Evolutionary conservation across 352 stramenopile genomes (phyloP).

Genomic region (Phytophthora capsici): DNA sequence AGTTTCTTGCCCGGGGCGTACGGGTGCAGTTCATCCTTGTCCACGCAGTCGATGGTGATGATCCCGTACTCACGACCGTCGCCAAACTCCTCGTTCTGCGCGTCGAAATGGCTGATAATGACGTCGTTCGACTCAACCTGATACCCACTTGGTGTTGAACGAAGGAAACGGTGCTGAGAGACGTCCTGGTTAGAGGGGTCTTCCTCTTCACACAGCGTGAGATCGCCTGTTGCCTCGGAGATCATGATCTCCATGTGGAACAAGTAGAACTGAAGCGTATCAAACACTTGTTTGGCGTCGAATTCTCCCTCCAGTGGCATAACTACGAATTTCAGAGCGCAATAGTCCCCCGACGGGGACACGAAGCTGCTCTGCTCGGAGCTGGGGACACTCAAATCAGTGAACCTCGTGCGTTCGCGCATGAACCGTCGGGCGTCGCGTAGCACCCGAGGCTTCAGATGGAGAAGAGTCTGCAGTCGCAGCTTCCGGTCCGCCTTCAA

Average conservation of each 20-base stretch:
- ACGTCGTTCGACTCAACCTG: constrained; percentile 43
- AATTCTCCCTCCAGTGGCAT: constrained; percentile 29
- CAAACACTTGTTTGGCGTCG: constrained; percentile 32
- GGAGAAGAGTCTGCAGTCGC: constrained; percentile 17
- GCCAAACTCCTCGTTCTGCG: constrained; percentile 31
- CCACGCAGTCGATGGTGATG: constrained; percentile 40
- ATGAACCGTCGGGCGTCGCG: constrained; percentile 36
- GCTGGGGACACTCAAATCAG: constrained; percentile 26
- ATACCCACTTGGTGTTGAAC: constrained; percentile 30
- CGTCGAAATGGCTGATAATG: constrained; percentile 34
- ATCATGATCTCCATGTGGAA: constrained; percentile 52
- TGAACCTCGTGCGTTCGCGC: constrained; percentile 30
- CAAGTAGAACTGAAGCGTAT: constrained; percentile 36
- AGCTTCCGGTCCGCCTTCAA: constrained; percentile 20
- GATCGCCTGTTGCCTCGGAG: constrained; percentile 39
- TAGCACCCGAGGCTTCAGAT: constrained; percentile 22
- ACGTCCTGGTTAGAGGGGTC: constrained; percentile 18
- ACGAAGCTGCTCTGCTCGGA: constrained; percentile 34
- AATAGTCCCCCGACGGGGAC: constrained; percentile 32
- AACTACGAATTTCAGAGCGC: constrained; percentile 35
- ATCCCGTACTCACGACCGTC: constrained; percentile 29
- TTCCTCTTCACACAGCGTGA: constrained; percentile 38
- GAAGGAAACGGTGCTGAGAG: constrained; percentile 34
- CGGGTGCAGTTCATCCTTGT: constrained; percentile 44
- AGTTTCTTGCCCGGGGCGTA: constrained; percentile 35